Base-by-base conservation (phyloP, 106 monocot genomes). In the Dactylorhiza incarnata region DNA sequence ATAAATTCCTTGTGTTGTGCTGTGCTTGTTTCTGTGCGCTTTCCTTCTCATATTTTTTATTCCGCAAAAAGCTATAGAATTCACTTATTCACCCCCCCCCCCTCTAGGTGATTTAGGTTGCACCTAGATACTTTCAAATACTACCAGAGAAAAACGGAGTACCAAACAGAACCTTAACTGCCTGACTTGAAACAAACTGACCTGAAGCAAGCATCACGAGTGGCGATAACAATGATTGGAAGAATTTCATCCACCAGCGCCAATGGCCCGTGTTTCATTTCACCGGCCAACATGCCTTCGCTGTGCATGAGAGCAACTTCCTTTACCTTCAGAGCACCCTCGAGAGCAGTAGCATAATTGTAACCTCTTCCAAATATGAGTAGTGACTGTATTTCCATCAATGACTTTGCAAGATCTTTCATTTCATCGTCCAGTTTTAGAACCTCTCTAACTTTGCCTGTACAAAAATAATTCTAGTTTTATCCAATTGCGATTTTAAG, bases 201-300 rank as follows among this genome's bases (percentile, higher is more conserved):
- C 97, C 94, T 97, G 85, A 97, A 97, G 67, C 88, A 89, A 52
- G 80, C 74, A 86, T 97, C 97, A 14, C 79, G 85, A 54, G 93
- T 97, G 56, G 97, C 97, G 75, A 97, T 89, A 15, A 97, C 97
- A 25, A 97, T 87, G 17, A 97, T 89, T 7, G 97, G 97, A n/a
- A 97, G 85, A 48, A 74, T 89, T 82, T 97, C 97, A 83, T 97
- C 97, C 56, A 97, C 97, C 70, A 97, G 80, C n/a, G 94, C 97
- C 75, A 97, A 75, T 1, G 97, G 97, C 4, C 97, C 97, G 66
- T 97, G 97, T 71, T 97, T 97, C 97, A 97, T 97, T 86, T 97
- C 97, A 76, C 97, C 97, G 14, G 97, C 97, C 77, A 97, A 86
- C 93, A 97, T 86, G 43, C 97, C 97, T 85, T 97, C 93, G 71